These are phyloP conservation scores for Cyclotella distinguenda DNA, from an alignment of 108 stramenopile genomes.

Conservation along the genomic window DNA sequence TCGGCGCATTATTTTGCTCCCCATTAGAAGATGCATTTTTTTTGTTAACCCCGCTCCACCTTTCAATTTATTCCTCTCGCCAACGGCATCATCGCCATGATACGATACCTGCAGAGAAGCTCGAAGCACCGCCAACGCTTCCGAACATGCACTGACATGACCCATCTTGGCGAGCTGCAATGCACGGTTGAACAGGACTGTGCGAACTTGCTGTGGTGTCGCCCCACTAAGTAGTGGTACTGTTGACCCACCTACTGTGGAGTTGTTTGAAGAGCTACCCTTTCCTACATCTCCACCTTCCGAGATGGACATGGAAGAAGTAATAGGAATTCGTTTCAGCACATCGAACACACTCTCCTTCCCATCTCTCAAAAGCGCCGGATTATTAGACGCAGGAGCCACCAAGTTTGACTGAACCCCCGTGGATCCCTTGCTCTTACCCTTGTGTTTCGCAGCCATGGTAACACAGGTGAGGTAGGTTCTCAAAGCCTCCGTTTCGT, in stretches of 20 bases:
- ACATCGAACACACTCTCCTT: slow-evolving; percentile 46
- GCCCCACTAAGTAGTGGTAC: slow-evolving; percentile 47
- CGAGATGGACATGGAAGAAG: slow-evolving; percentile 27
- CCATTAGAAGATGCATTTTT: slow-evolving; percentile 7
- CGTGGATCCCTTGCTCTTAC: neutral
- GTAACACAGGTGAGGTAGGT: slow-evolving; percentile 35
- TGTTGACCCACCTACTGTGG: neutral
- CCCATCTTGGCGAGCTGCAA: slow-evolving; percentile 46
- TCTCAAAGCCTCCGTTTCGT: slow-evolving; percentile 34
- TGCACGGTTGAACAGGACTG: slow-evolving; percentile 43
- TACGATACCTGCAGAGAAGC: slow-evolving; percentile 35
- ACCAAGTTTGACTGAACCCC: slow-evolving; percentile 23
- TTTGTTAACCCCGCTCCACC: slow-evolving; percentile 19
- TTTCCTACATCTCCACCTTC: slow-evolving; percentile 13
- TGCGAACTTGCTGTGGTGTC: slow-evolving; percentile 48
- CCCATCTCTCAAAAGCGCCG: slow-evolving; percentile 44
- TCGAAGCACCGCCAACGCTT: slow-evolving; percentile 40
- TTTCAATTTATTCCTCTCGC: neutral
- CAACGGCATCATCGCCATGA: slow-evolving; percentile 17
- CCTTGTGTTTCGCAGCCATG: slow-evolving; percentile 5
- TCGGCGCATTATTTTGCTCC: neutral
- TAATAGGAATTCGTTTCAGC: slow-evolving; percentile 36
- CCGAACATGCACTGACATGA: slow-evolving; percentile 35
- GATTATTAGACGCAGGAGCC: slow-evolving; percentile 40
- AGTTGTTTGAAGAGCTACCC: slow-evolving; percentile 5